phyloP scores from a whole-genome alignment of 148 eudicot species.

The Salicornia ramosissima region DNA sequence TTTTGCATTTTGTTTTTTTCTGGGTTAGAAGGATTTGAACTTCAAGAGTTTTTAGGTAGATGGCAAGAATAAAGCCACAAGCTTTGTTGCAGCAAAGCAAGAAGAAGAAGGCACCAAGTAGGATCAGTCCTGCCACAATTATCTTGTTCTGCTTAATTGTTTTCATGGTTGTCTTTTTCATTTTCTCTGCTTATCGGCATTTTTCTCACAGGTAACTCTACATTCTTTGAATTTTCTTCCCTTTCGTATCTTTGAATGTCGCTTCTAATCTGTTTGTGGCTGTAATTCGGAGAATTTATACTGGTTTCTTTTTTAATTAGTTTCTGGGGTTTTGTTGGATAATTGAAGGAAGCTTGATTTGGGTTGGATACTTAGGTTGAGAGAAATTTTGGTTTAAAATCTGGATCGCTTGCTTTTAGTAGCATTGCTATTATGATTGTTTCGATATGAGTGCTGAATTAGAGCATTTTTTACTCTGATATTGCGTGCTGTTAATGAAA shows the following conservation, averaged over 20 bases:
- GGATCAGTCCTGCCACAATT: constrained; percentile 50
- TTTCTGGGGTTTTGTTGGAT: neutral
- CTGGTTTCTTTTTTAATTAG: neutral
- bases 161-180: constrained; percentile 51
- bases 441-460: neutral
- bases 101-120: constrained; percentile 89
- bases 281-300: neutral
- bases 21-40: constrained; percentile 15
- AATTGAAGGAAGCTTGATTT: constrained; percentile 9
- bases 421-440: neutral
- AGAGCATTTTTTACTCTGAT: neutral
- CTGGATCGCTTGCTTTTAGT: neutral
- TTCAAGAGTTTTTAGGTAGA: constrained; percentile 15
- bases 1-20: too few species aligned
- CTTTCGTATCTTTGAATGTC: neutral
- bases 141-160: constrained; percentile 49
- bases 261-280: neutral
- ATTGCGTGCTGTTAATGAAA: neutral
- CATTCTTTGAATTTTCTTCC: neutral
- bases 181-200: constrained; percentile 61
- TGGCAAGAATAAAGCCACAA: constrained; percentile 96
- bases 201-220: constrained; percentile 52
- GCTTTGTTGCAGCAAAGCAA: constrained; percentile 88
- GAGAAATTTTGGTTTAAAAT: neutral
- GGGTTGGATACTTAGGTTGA: neutral